These are phyloP conservation scores for Scenedesmus sp. DNA, from an alignment of 163 green algal species.

Conservation along the genomic window DNA sequence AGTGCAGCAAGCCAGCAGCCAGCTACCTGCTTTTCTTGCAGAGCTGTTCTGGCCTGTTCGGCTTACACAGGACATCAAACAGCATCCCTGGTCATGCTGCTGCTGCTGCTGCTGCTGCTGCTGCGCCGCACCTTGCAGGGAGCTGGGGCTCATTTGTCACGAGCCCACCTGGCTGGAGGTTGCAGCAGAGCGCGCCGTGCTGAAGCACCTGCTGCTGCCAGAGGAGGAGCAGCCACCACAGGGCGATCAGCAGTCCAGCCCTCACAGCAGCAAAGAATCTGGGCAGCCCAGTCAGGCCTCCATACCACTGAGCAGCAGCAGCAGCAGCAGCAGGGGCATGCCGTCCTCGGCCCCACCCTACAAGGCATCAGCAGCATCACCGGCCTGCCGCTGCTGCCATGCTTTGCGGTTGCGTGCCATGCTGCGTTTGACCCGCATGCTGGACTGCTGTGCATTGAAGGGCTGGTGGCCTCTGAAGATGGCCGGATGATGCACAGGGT, in stretches of 20 bases:
- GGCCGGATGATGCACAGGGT: conserved; percentile 29
- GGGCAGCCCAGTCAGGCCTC: background rate
- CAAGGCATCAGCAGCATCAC: conserved; percentile 48
- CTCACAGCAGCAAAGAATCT: conserved; percentile 6
- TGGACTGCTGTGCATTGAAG: conserved; percentile 21
- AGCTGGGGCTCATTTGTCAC: conserved; percentile 44
- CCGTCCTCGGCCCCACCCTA: background rate
- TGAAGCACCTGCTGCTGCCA: conserved; percentile 16
- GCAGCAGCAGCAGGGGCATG: background rate
- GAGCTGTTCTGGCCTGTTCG: too few relatives aligned
- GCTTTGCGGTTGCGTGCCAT: conserved; percentile 42
- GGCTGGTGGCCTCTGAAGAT: conserved; percentile 35
- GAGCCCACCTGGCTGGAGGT: conserved; percentile 51
- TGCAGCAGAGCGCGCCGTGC: conserved; percentile 39
- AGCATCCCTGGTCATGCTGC: background rate
- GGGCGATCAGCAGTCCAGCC: background rate
- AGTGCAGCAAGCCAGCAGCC: too few relatives aligned
- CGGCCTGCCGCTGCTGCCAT: conserved; percentile 31
- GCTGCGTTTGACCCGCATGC: conserved; percentile 37
- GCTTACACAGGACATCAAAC: too few relatives aligned
- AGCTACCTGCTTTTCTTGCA: too few relatives aligned
- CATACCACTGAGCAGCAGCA: conserved; percentile 19
- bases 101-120: background rate
- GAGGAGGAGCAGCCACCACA: background rate
- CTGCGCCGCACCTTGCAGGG: conserved; percentile 14